Evolutionary conservation across 306 rosid species (phyloP).

Genomic region (Quercus gilva): DNA sequence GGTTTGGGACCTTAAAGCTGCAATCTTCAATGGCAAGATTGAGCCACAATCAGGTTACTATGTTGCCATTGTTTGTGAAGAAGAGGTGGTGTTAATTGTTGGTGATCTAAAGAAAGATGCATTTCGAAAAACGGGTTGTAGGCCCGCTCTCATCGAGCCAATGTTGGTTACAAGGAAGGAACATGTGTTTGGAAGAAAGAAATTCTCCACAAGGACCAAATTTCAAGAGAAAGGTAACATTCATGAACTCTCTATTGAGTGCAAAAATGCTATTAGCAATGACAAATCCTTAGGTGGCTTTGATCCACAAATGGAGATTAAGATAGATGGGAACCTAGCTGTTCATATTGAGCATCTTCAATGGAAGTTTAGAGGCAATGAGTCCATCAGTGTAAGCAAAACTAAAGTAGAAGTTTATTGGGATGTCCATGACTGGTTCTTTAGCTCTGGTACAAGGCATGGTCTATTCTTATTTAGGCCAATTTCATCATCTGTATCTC

Average conservation of each 20-base stretch:
- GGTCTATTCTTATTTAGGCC: constrained; percentile 84
- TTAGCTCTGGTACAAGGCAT: constrained; percentile 69
- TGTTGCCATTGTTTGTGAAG: constrained; percentile 69
- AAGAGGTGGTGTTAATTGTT: constrained; percentile 66
- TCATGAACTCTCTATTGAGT: constrained; percentile 71
- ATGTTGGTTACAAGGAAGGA: constrained; percentile 67
- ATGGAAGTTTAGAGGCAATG: constrained; percentile 97
- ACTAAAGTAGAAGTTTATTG: constrained; percentile 73
- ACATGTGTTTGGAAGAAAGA: constrained; percentile 72
- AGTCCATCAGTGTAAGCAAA: constrained; percentile 46
- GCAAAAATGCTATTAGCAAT: constrained; percentile 37
- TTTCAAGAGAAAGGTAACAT: constrained; percentile 52
- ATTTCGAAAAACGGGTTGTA: constrained; percentile 57
- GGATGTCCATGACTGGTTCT: constrained; percentile 98
- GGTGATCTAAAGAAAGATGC: constrained; percentile 87
- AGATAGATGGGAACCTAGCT: constrained; percentile 69
- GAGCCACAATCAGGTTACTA: constrained; percentile 75
- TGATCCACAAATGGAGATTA: constrained; percentile 86
- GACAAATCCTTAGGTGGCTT: constrained; percentile 31
- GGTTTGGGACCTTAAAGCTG: constrained; percentile 84
- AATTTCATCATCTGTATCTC: constrained; percentile 32
- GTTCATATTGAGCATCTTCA: constrained; percentile 81
- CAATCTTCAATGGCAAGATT: constrained; percentile 68
- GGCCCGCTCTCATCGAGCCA: constrained; percentile 67
- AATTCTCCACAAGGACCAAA: constrained; percentile 59